These are phyloP conservation scores for Dryas drummondii DNA, from an alignment of 306 rosid species.

Conservation along the genomic window DNA sequence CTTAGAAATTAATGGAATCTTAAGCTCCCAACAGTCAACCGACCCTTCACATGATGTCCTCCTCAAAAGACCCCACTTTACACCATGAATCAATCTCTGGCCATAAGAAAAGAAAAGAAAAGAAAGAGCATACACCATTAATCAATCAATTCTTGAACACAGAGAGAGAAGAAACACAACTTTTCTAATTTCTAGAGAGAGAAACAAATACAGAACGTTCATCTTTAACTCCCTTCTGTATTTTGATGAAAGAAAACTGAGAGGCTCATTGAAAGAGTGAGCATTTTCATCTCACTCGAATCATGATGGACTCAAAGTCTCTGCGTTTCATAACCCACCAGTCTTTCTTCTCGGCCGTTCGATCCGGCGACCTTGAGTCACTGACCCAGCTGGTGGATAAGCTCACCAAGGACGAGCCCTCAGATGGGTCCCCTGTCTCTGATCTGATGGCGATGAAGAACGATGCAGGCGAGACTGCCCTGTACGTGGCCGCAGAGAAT, in stretches of 20 bases:
- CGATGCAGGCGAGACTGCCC: constrained; percentile 73
- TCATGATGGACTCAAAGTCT: constrained; percentile 64
- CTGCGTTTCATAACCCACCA: constrained; percentile 70
- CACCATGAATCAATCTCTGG: neutral
- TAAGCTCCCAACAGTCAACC: neutral
- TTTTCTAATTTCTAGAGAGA: no score
- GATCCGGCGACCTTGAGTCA: constrained; percentile 72
- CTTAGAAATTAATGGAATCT: neutral
- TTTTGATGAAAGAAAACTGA: neutral
- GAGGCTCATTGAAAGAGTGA: neutral
- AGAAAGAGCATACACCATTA: neutral
- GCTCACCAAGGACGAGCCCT: constrained; percentile 47
- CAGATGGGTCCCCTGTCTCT: constrained; percentile 46
- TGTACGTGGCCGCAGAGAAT: constrained; percentile 69
- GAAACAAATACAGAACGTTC: no score
- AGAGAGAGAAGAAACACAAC: no score
- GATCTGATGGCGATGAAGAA: constrained; percentile 78
- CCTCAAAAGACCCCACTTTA: neutral
- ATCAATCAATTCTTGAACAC: neutral
- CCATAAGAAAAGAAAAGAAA: no score
- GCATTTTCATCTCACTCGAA: neutral
- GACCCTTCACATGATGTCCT: neutral
- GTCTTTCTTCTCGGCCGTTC: constrained; percentile 66
- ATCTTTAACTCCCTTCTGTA: neutral
- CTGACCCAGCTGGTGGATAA: constrained; percentile 45